phyloP scores from a whole-genome alignment of 306 rosid species.

The Spatholobus suberectus region DNA sequence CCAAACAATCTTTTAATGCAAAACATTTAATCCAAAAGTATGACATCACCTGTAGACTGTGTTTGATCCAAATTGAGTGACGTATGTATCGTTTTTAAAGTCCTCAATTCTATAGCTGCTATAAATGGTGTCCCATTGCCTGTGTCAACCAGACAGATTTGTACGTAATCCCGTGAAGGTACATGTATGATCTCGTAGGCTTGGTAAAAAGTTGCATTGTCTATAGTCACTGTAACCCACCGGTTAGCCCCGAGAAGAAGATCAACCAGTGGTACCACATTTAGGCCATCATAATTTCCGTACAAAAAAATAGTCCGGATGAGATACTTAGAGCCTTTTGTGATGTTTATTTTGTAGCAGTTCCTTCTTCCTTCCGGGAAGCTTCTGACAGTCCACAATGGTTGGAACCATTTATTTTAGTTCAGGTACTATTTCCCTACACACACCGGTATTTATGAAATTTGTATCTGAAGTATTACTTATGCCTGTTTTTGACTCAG shows the following conservation, averaged over 20 bases:
- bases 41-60: conserved; percentile 27
- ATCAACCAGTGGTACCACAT: conserved; percentile 44
- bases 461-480: conserved; percentile 52
- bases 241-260: conserved; percentile 46
- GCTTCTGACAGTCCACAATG: conserved; percentile 44
- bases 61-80: too few species aligned
- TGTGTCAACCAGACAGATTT: too few species aligned
- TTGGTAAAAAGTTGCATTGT: background rate
- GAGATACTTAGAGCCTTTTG: conserved; percentile 35
- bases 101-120: too few species aligned
- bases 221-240: conserved; percentile 42
- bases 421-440: background rate
- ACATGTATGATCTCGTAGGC: too few species aligned
- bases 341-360: conserved; percentile 53
- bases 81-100: too few species aligned
- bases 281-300: conserved; percentile 53
- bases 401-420: conserved; percentile 15
- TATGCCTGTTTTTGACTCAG: conserved; percentile 33
- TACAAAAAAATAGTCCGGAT: conserved; percentile 43
- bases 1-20: too few species aligned
- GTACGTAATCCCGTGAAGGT: too few species aligned
- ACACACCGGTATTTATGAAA: conserved; percentile 43
- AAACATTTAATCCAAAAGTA: too few species aligned
- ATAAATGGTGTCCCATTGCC: too few species aligned
- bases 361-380: conserved; percentile 54